Percentiles rank a stretch among this genome's conserved stretches.
These are phyloP conservation scores for Pythium vanterpoolii DNA, from an alignment of 352 stramenopile species.

Conservation along the genomic window DNA sequence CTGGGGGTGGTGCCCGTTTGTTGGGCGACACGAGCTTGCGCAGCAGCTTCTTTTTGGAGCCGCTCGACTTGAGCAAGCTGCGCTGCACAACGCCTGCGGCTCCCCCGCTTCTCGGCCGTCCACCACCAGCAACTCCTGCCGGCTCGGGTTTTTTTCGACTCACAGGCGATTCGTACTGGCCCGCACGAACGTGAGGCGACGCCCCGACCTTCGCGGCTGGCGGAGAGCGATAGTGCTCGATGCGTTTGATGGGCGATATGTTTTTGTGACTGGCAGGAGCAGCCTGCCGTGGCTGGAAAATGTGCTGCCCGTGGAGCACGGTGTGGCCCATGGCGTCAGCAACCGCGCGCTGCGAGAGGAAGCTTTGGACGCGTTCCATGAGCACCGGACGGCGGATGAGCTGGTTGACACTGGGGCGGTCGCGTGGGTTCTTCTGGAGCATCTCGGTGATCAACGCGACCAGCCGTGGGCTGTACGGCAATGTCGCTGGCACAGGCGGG, in stretches of 20 bases:
- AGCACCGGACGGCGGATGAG: constrained; percentile 57
- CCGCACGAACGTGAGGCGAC: neutral
- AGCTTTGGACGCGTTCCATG: constrained; percentile 55
- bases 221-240: too few species aligned
- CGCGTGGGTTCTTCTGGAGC: constrained; percentile 54
- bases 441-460: constrained; percentile 45
- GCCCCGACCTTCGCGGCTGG: neutral
- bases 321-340: constrained; percentile 66
- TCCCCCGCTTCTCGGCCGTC: neutral
- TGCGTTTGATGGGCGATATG: neutral
- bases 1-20: neutral
- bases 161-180: neutral
- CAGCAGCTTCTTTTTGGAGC: neutral
- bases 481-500: constrained; percentile 14
- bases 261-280: neutral
- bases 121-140: neutral
- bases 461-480: constrained; percentile 26
- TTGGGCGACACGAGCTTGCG: constrained; percentile 1
- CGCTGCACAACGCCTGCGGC: neutral
- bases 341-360: constrained; percentile 52
- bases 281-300: constrained; percentile 30
- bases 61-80: constrained; percentile 17
- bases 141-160: constrained; percentile 5
- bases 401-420: constrained; percentile 62
- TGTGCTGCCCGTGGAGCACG: constrained; percentile 65